A percentile compares a stretch with the other conserved stretches of the same genome.
Conservation (phyloP, 192 early-diverging fungal genomes). For the Rhizophagus sp. region DNA sequence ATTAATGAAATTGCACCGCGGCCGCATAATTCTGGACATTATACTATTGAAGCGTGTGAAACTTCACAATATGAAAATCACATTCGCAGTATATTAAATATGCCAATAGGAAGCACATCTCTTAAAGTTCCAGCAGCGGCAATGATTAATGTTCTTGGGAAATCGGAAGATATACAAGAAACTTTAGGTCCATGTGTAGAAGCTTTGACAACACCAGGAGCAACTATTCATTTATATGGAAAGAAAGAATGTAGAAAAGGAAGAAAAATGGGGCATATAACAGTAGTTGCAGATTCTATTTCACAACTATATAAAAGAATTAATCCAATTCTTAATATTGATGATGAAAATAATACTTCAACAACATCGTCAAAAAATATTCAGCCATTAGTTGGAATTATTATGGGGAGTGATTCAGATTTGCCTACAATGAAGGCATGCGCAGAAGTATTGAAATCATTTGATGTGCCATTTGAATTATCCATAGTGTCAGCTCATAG, state of each 20-base stretch:
- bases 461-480: conserved; percentile 95
- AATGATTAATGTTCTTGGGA: conserved; percentile 97
- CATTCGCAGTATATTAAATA: conserved; percentile 85
- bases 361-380: conserved; percentile 35
- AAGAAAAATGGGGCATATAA: conserved; percentile 99
- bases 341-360: conserved; percentile 59
- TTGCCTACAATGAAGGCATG: conserved; percentile 92
- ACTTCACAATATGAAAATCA: conserved; percentile 98
- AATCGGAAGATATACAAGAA: conserved; percentile 55
- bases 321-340: conserved; percentile 58
- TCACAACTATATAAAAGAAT: conserved; percentile 70
- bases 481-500: conserved; percentile 97
- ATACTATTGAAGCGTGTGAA: conserved; percentile 95
- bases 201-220: conserved; percentile 77
- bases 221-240: conserved; percentile 94
- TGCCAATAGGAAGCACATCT: conserved; percentile 83
- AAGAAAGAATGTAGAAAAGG: conserved; percentile 86
- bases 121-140: conserved; percentile 89
- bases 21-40: conserved; percentile 99
- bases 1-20: conserved; percentile 99
- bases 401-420: conserved; percentile 99
- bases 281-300: conserved; percentile 85
- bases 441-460: conserved; percentile 83
- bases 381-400: conserved; percentile 88
- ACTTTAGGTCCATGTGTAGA: conserved; percentile 67